These are phyloP conservation scores for Suillus variegatus DNA, from an alignment of 768 basidiomycete species.

Conservation along the genomic window DNA sequence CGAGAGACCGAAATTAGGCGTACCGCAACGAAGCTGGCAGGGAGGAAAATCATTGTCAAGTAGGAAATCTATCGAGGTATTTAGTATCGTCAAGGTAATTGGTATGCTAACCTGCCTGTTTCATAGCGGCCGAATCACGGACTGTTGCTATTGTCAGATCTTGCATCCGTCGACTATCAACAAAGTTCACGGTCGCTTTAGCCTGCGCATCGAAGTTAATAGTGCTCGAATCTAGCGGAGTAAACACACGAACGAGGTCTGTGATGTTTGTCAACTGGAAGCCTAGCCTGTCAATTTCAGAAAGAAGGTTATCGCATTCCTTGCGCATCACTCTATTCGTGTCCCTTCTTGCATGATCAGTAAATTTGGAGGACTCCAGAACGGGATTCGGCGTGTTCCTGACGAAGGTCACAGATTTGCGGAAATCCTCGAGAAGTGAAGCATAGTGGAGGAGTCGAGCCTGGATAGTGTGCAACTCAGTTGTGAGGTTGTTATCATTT, in stretches of 20 bases:
- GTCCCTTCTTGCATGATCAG: slow-evolving; percentile 5
- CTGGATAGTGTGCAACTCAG: slow-evolving; percentile 56
- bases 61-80: slow-evolving; percentile 45
- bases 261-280: slow-evolving; percentile 24
- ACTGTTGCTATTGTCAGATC: slow-evolving; percentile 11
- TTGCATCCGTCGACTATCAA: slow-evolving; percentile 37
- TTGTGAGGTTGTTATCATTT: slow-evolving; percentile 44
- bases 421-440: slow-evolving; percentile 57
- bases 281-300: slow-evolving; percentile 49
- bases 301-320: slow-evolving; percentile 49
- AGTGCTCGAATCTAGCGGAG: background rate
- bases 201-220: slow-evolving; percentile 36
- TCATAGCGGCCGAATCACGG: slow-evolving; percentile 17
- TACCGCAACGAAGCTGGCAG: slow-evolving; percentile 45
- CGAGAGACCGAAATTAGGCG: slow-evolving; percentile 7
- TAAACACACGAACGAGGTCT: slow-evolving; percentile 20
- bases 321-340: slow-evolving; percentile 40
- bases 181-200: slow-evolving; percentile 54
- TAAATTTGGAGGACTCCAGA: slow-evolving; percentile 32
- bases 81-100: slow-evolving; percentile 8
- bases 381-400: slow-evolving; percentile 49
- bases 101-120: slow-evolving; percentile 20
- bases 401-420: slow-evolving; percentile 52
- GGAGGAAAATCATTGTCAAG: slow-evolving; percentile 59
- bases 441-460: slow-evolving; percentile 60